These are phyloP conservation scores for Saccharum officinarum DNA, from an alignment of 176 grass and related monocot species.

Conservation along the genomic window DNA sequence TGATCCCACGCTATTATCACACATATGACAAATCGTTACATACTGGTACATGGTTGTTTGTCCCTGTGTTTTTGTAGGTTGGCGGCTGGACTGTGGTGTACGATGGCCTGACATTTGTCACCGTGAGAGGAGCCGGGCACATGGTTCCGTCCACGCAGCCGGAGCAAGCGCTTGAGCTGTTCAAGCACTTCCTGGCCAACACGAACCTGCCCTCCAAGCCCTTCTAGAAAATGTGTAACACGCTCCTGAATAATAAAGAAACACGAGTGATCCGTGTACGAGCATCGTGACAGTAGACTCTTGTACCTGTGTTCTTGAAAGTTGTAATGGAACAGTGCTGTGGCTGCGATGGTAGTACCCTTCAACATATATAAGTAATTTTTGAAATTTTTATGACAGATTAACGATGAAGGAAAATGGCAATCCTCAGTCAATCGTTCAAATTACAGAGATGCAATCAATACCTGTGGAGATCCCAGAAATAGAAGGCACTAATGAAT, in stretches of 20 bases:
- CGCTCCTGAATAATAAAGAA: neutral
- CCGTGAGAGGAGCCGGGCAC: slow-evolving; percentile 51
- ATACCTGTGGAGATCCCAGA: no score
- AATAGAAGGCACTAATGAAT: no score
- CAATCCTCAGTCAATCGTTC: no score
- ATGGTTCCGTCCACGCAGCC: slow-evolving; percentile 40
- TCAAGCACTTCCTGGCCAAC: slow-evolving; percentile 46
- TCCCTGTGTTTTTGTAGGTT: slow-evolving; percentile 38
- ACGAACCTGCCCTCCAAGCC: slow-evolving; percentile 37
- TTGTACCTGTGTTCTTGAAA: neutral
- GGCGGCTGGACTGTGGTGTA: slow-evolving; percentile 59
- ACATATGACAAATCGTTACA: neutral
- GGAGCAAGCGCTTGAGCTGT: slow-evolving; percentile 15
- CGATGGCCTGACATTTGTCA: slow-evolving; percentile 58
- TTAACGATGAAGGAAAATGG: no score
- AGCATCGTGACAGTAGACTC: neutral
- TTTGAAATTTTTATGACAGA: no score
- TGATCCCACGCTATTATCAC: neutral
- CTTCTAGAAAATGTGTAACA: slow-evolving; percentile 8
- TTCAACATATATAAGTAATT: no score
- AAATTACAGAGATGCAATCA: no score
- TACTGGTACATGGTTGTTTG: neutral
- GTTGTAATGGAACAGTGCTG: neutral
- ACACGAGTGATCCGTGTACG: neutral
- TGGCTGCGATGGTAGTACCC: neutral